Conservation (phyloP, 106 monocot genomes). For the Triglochin maritima region DNA sequence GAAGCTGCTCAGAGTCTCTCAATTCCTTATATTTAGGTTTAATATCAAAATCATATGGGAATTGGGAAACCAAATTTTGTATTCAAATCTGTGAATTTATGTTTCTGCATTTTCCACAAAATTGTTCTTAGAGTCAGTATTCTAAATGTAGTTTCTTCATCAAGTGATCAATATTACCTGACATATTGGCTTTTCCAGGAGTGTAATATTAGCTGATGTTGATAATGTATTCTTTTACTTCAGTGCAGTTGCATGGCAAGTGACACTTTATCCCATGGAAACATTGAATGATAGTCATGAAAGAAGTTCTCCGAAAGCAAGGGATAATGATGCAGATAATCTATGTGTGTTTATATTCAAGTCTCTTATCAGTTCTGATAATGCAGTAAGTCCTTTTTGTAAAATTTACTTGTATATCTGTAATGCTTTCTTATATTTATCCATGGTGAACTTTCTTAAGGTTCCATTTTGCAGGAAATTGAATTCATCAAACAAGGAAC, state of each 20-base stretch:
- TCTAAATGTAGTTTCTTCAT: no score
- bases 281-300: slow-evolving; percentile 13
- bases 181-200: no score
- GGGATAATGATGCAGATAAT: slow-evolving; percentile 25
- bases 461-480: slow-evolving; percentile 39
- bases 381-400: slow-evolving; percentile 43
- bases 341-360: slow-evolving; percentile 81
- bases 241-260: slow-evolving; percentile 86
- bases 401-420: neutral
- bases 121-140: no score
- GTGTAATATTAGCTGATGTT: neutral
- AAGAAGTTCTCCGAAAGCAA: neutral
- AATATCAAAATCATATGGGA: no score
- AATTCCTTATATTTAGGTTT: no score
- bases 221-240: slow-evolving; percentile 14
- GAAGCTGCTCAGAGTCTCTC: no score
- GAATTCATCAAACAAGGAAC: slow-evolving; percentile 88
- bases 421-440: neutral
- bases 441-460: neutral
- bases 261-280: slow-evolving; percentile 48
- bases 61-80: no score
- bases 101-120: no score
- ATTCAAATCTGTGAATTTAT: no score
- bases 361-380: slow-evolving; percentile 58
- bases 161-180: no score